Base-by-base conservation (phyloP, 2,329 filamentous ascomycete species). In the Madurella fahalii region DNA sequence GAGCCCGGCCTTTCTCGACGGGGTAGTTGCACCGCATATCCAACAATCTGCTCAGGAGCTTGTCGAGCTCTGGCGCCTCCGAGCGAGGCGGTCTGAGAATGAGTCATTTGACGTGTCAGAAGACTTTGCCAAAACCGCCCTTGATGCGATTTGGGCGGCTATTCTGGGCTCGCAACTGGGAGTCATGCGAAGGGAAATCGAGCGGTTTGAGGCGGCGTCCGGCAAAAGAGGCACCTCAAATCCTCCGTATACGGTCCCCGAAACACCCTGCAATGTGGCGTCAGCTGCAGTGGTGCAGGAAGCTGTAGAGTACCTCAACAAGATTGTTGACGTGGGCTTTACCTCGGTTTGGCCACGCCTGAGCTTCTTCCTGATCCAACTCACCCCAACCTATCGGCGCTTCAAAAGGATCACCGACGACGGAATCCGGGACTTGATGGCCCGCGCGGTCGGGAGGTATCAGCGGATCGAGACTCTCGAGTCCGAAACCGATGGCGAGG, bases 121-220 rank as follows among this genome's bases (percentile, higher is more conserved):
- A 4, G 73, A 76, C 52, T 63, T 75, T 30, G 60, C 63, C 53
- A 60, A 68, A 31, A 66, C 64, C 0, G 66, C 69, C 0, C 60
- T 76, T 25, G 72, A 75, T 56, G 68, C 64, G 13, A 71, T 74
- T 30, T 74, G 68, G 69, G 69, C 67, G 0, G 67, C 66, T 9
- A 59, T 70, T 0, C 65, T 74, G 13, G 72, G 71, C 2, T 63
- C 67, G 2, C 58, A 69, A n/a, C 63, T 68, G n/a, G 66, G 68
- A 2, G 61, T 68, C 2, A 65, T 56, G 12, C 57, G 59, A 31
- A 54, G 60, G 37, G 58, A 66, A 20, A 60, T 63, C n/a, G 40
- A 58, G 34, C 44, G 57, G 9, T 39, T 31, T 0, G 56, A 25
- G 25, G 25, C 25, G 25, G 25, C 3, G 25, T 25, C 7, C 3